Conservation (phyloP, 1,139 yeast genomes). For the Candida sanyaensis region DNA sequence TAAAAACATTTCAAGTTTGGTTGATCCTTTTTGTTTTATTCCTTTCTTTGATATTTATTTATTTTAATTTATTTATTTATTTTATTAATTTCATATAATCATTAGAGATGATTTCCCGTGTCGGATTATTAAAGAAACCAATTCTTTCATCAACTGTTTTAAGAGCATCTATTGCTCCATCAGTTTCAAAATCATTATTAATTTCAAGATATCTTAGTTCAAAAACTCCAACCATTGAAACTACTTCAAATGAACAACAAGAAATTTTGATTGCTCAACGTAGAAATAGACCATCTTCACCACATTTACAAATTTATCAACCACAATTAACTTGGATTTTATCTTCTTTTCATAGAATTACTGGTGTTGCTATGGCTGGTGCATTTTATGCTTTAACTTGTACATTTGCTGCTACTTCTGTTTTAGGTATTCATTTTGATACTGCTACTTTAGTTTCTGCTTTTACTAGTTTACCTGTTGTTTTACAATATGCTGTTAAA, state of each 20-base stretch:
- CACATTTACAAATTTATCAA: slow-evolving; percentile 85
- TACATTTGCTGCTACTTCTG: slow-evolving; percentile 70
- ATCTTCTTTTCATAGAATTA: slow-evolving; percentile 82
- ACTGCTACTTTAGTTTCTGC: slow-evolving; percentile 58
- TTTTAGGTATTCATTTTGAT: slow-evolving; percentile 65
- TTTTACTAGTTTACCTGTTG: slow-evolving; percentile 61
- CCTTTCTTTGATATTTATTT: not conserved
- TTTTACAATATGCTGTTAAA: slow-evolving; percentile 64
- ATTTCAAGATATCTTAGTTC: slow-evolving; percentile 20
- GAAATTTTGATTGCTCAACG: slow-evolving; percentile 80
- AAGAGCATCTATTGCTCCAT: slow-evolving; percentile 2
- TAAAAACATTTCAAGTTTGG: no score
- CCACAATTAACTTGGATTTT: slow-evolving; percentile 85
- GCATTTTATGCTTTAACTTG: slow-evolving; percentile 78
- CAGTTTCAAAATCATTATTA: not conserved
- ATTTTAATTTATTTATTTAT: not conserved
- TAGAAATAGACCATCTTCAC: slow-evolving; percentile 85
- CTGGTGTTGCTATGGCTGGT: slow-evolving; percentile 82
- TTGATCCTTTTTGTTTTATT: not conserved
- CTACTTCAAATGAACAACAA: slow-evolving; percentile 66
- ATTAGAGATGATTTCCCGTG: slow-evolving; percentile 17
- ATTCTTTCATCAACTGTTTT: slow-evolving; percentile 4
- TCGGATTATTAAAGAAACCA: slow-evolving; percentile 17
- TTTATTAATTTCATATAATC: not conserved
- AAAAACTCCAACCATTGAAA: slow-evolving; percentile 54